These are phyloP conservation scores for Russula griseocarnosa DNA, from an alignment of 768 basidiomycete genomes.

Conservation along the genomic window DNA sequence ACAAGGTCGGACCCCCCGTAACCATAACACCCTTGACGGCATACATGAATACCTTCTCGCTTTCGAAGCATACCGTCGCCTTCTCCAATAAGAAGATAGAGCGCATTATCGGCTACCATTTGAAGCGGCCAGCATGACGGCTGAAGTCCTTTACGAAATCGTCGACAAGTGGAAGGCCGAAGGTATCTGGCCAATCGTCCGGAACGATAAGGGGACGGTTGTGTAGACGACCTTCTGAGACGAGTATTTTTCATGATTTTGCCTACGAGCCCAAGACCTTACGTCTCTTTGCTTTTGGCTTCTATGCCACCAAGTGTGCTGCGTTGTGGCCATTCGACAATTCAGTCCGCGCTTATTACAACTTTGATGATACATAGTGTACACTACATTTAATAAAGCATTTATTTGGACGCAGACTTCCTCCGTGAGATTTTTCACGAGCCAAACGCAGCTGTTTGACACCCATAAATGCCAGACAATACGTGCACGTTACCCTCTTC, in stretches of 20 bases:
- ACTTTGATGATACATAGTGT: constrained; percentile 21
- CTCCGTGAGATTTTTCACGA: constrained; percentile 33
- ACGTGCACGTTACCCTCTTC: constrained; percentile 50
- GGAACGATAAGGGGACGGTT: constrained; percentile 9
- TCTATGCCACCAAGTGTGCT: neutral
- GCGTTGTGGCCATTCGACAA: constrained; percentile 1
- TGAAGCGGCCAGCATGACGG: constrained; percentile 56
- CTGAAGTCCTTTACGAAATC: constrained; percentile 59
- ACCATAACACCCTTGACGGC: constrained; percentile 68
- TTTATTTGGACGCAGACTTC: constrained; percentile 13
- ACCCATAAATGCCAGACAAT: constrained; percentile 51
- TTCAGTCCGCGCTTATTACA: constrained; percentile 11
- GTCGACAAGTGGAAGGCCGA: constrained; percentile 81
- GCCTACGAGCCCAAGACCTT: constrained; percentile 15
- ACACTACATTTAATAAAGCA: constrained; percentile 22
- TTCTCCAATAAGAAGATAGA: constrained; percentile 74
- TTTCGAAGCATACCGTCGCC: constrained; percentile 66
- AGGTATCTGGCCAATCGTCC: constrained; percentile 44
- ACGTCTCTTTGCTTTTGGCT: constrained; percentile 10
- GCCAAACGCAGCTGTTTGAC: constrained; percentile 65
- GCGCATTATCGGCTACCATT: constrained; percentile 61
- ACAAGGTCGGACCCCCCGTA: constrained; percentile 65
- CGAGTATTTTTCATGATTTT: constrained; percentile 23
- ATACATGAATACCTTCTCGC: constrained; percentile 71
- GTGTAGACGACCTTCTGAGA: constrained; percentile 14